Conservation (phyloP, 805 yeast species). For the Saccharomycopsis sp. region DNA sequence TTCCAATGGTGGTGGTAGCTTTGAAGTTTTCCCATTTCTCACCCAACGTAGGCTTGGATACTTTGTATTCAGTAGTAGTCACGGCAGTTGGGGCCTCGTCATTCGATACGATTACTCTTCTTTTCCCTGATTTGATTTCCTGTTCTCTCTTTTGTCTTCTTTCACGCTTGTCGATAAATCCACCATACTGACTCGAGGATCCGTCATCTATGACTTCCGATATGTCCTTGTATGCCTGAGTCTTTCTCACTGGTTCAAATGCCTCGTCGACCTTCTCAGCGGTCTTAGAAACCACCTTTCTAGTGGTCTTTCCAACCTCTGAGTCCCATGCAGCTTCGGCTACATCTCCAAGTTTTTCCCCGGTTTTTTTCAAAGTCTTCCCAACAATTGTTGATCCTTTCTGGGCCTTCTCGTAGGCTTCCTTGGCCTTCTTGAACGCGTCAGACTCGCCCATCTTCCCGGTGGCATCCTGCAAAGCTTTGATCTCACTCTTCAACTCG, state of each 20-base stretch:
- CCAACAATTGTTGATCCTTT: constrained; percentile 62
- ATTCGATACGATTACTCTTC: constrained; percentile 63
- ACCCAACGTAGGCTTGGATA: constrained; percentile 60
- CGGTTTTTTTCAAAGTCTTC: constrained; percentile 77
- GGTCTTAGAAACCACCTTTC: constrained; percentile 73
- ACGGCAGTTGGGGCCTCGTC: constrained; percentile 78
- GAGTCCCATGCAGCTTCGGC: constrained; percentile 95
- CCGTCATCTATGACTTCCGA: constrained; percentile 89
- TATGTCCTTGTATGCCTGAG: constrained; percentile 83
- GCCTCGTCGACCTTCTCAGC: constrained; percentile 82
- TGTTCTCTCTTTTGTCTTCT: constrained; percentile 67
- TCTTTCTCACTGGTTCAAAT: constrained; percentile 87
- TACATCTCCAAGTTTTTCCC: constrained; percentile 84
- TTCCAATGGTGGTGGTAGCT: constrained; percentile 64
- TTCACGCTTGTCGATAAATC: constrained; percentile 77
- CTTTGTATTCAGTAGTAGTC: constrained; percentile 74
- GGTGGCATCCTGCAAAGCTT: constrained; percentile 92
- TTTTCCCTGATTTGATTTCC: constrained; percentile 51
- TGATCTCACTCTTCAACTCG: constrained; percentile 87
- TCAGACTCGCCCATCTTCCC: constrained; percentile 92
- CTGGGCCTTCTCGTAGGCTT: constrained; percentile 84
- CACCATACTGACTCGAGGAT: constrained; percentile 83
- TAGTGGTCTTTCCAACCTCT: constrained; percentile 82
- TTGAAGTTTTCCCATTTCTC: constrained; percentile 62
- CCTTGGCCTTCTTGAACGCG: constrained; percentile 87